Conservation (phyloP, 139 green algal genomes). For the Chlorella vulgaris region DNA sequence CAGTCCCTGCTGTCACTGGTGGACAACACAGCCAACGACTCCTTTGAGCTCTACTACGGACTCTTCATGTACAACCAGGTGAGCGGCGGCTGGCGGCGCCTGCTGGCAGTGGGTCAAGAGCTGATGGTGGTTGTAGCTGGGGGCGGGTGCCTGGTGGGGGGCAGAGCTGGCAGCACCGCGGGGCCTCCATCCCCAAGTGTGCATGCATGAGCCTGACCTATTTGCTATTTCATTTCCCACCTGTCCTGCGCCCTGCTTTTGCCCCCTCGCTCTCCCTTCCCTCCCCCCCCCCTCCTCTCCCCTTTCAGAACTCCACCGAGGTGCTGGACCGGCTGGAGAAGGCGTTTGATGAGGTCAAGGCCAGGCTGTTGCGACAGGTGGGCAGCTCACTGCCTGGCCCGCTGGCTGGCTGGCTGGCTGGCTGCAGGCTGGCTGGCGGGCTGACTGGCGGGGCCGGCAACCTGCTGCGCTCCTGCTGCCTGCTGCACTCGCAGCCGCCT, state of each 20-base stretch:
- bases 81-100: not conserved
- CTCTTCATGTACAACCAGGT: constrained; percentile 99
- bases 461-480: no score
- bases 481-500: no score
- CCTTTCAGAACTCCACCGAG: constrained; percentile 70
- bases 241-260: not conserved
- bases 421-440: no score
- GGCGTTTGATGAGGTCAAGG: constrained; percentile 86
- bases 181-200: no score
- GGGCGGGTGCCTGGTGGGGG: no score
- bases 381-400: no score
- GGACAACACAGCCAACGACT: constrained; percentile 97
- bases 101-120: no score
- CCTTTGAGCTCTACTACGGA: constrained; percentile 99
- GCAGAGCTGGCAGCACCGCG: no score
- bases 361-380: constrained; percentile 73
- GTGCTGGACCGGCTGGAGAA: constrained; percentile 82
- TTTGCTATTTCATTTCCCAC: not conserved
- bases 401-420: no score
- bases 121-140: no score
- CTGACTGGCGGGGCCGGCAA: no score
- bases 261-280: not conserved
- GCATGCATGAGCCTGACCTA: not conserved
- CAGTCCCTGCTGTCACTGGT: constrained; percentile 93
- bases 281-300: not conserved